These are phyloP conservation scores for Rutstroemia sp. DNA, from an alignment of 2,329 filamentous ascomycete species.

Conservation along the genomic window DNA sequence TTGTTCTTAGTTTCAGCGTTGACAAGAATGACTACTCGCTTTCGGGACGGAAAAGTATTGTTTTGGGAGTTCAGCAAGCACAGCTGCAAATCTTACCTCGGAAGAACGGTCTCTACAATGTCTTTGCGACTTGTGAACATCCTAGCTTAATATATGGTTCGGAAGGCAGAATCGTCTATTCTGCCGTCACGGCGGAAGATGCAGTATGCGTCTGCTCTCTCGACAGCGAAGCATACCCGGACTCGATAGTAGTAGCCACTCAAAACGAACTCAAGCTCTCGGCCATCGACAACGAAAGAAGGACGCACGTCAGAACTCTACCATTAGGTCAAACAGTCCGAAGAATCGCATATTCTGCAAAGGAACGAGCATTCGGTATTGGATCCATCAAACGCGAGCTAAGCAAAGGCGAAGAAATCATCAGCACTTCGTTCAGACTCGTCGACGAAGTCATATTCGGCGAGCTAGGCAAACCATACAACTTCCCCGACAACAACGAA, in stretches of 20 bases:
- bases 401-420: conserved; percentile 60
- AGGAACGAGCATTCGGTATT: conserved; percentile 74
- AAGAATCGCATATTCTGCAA: conserved; percentile 75
- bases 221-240: conserved; percentile 71
- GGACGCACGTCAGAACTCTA: conserved; percentile 80
- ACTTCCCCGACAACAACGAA: conserved; percentile 54
- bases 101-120: conserved; percentile 59
- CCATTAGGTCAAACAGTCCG: conserved; percentile 76
- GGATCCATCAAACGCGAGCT: conserved; percentile 77
- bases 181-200: conserved; percentile 84
- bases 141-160: conserved; percentile 87
- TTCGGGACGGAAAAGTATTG: conserved; percentile 69
- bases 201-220: conserved; percentile 78
- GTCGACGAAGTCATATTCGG: conserved; percentile 88
- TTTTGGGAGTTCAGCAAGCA: conserved; percentile 79
- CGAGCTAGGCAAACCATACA: conserved; percentile 54
- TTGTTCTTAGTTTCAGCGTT: conserved; percentile 76
- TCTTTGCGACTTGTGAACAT: conserved; percentile 92
- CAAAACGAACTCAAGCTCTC: conserved; percentile 70
- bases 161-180: conserved; percentile 84
- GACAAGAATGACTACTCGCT: conserved; percentile 54
- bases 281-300: conserved; percentile 72
- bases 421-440: conserved; percentile 76
- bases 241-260: conserved; percentile 75
- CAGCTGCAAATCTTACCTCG: conserved; percentile 72